phyloP scores from a whole-genome alignment of 2,329 filamentous ascomycete genomes.

The Neopestalotiopsis sp. region DNA sequence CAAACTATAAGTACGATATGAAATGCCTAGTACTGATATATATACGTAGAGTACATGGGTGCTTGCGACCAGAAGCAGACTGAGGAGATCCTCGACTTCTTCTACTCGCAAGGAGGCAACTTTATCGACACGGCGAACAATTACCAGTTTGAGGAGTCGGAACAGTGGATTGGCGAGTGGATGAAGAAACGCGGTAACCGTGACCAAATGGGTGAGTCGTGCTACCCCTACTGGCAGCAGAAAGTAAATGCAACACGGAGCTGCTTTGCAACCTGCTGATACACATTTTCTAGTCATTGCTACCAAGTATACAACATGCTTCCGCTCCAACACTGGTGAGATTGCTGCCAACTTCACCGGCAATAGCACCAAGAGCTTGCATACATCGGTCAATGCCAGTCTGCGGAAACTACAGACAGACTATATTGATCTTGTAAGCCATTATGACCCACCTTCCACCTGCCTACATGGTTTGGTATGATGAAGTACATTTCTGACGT shows the following conservation, averaged over 20 bases:
- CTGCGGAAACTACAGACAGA: conserved; percentile 67
- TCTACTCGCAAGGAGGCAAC: conserved; percentile 68
- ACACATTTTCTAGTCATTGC: conserved; percentile 59
- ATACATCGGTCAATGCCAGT: conserved; percentile 59
- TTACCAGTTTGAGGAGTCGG: conserved; percentile 69
- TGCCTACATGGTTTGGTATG: background rate
- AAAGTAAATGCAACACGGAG: background rate
- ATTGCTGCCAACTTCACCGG: conserved; percentile 61
- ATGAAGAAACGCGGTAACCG: conserved; percentile 68
- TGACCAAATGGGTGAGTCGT: conserved; percentile 62
- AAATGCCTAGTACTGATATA: background rate
- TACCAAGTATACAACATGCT: conserved; percentile 72
- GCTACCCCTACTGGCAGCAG: no score
- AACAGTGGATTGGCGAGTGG: conserved; percentile 74
- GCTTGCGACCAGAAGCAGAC: conserved; percentile 66
- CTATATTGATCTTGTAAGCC: conserved; percentile 68
- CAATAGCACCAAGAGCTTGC: conserved; percentile 67
- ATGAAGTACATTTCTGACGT: conserved; percentile 23
- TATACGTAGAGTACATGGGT: conserved; percentile 57
- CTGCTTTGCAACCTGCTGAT: conserved; percentile 18
- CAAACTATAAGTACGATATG: no score
- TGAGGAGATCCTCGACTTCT: conserved; percentile 71
- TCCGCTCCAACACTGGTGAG: conserved; percentile 45
- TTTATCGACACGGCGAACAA: conserved; percentile 77
- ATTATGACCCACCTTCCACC: no score